A percentile compares a stretch with the other conserved stretches of the same genome.
Evolutionary conservation across 2,329 filamentous ascomycete species (phyloP).

Genomic region (Pseudocercospora macadamiae): DNA sequence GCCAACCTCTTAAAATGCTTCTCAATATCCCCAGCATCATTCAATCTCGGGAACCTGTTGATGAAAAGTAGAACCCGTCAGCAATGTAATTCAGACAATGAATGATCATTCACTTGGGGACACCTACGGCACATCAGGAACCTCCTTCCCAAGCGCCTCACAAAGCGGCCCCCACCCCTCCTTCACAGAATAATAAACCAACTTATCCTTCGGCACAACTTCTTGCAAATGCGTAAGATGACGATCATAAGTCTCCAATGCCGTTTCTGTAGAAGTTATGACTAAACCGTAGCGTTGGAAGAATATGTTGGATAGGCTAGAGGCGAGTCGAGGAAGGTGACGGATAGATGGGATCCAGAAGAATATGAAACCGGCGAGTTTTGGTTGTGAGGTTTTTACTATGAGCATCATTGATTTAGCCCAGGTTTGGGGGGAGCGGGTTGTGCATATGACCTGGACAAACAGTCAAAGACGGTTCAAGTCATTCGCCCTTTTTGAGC

Average conservation of each 20-base stretch:
- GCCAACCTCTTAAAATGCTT: constrained; percentile 9
- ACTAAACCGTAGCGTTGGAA: constrained; percentile 5
- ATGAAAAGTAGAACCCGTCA: too few relatives aligned
- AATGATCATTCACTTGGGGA: too few relatives aligned
- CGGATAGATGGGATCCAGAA: constrained; percentile 21
- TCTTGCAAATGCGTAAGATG: constrained; percentile 14
- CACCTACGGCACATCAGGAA: constrained; percentile 29
- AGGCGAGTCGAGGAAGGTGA: constrained; percentile 7
- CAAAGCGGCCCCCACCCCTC: constrained; percentile 37
- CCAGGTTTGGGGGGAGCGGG: constrained; percentile 13
- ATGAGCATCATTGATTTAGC: constrained; percentile 1
- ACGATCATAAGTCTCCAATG: constrained; percentile 8
- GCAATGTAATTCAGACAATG: too few relatives aligned
- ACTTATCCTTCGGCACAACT: constrained; percentile 10
- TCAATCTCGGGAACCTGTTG: constrained; percentile 28
- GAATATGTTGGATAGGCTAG: constrained; percentile 11
- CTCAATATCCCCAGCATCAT: constrained; percentile 19
- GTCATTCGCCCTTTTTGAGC: constrained; percentile 24
- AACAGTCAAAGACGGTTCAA: background rate
- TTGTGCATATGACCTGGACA: constrained; percentile 9
- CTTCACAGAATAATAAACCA: constrained; percentile 28
- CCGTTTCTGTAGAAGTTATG: background rate
- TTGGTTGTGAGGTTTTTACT: constrained; percentile 13
- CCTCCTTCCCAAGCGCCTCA: constrained; percentile 29
- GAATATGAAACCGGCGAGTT: constrained; percentile 12